phyloP scores from a whole-genome alignment of 176 grass and related monocot genomes.

The Musa itinerans region DNA sequence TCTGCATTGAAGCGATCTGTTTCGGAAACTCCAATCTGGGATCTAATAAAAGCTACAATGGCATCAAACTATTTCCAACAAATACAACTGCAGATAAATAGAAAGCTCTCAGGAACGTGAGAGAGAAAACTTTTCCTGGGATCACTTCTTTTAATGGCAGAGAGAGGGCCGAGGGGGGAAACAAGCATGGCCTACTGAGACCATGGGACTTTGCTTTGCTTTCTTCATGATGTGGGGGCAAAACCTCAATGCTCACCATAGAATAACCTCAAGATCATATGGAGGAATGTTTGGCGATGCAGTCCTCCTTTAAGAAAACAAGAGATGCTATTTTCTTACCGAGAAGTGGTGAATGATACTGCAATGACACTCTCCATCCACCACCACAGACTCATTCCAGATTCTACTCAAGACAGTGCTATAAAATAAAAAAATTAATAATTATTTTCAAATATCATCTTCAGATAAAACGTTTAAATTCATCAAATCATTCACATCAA shows the following conservation, averaged over 20 bases:
- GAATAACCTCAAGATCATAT: background rate
- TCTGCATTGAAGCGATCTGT: no score
- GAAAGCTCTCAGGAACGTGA: no score
- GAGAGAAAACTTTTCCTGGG: background rate
- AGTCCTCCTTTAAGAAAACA: background rate
- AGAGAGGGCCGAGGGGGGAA: background rate
- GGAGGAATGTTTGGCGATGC: background rate
- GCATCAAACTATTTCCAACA: no score
- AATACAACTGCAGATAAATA: no score
- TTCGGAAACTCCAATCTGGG: no score
- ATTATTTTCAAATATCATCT: no score
- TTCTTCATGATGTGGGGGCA: constrained; percentile 7
- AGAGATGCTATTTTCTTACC: background rate
- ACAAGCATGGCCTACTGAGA: no score
- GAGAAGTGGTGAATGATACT: background rate
- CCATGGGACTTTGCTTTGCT: background rate
- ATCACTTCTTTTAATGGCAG: background rate
- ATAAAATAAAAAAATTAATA: no score
- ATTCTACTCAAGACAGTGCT: no score
- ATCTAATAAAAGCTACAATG: no score
- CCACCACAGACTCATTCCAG: background rate
- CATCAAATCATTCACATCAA: no score
- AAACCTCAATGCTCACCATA: background rate
- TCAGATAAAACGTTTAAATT: no score
- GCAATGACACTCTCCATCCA: background rate